A percentile compares a stretch with the other conserved stretches of the same genome.
Conservation (phyloP, 768 basidiomycete genomes). For the Gymnopilus junonius region DNA sequence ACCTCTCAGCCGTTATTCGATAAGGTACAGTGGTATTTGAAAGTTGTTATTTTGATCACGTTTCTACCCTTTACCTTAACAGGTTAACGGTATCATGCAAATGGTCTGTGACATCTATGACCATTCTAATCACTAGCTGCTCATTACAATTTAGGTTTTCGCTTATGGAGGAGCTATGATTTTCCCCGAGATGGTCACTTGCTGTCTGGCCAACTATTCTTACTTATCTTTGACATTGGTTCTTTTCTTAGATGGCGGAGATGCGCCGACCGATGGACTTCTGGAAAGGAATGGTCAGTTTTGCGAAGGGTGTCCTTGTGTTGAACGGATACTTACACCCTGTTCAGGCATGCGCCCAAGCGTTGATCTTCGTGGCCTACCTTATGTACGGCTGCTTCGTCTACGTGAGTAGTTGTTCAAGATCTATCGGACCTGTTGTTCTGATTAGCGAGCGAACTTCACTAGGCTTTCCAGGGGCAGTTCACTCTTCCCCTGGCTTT, state of each 20-base stretch:
- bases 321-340: neutral
- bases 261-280: constrained; percentile 73
- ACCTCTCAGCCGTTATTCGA: constrained; percentile 40
- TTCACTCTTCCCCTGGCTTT: constrained; percentile 54
- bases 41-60: constrained; percentile 6
- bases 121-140: neutral
- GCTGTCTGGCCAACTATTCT: neutral
- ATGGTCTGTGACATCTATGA: constrained; percentile 36
- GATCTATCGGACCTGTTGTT: neutral
- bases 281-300: constrained; percentile 64
- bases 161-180: constrained; percentile 60
- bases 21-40: constrained; percentile 24
- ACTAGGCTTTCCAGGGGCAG: constrained; percentile 61
- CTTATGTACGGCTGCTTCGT: constrained; percentile 61
- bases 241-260: constrained; percentile 57
- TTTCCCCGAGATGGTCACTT: constrained; percentile 45
- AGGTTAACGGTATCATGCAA: constrained; percentile 69
- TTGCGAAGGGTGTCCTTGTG: neutral
- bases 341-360: constrained; percentile 44
- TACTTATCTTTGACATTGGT: constrained; percentile 16
- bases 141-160: constrained; percentile 41
- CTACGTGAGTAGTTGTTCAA: constrained; percentile 32
- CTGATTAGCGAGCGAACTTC: neutral
- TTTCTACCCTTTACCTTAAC: constrained; percentile 21
- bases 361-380: constrained; percentile 58